Evolutionary conservation across 1,139 yeast species (phyloP), one percentile per base, ranked within the genome.

Genomic region (Magnusiomyces clavatus): DNA sequence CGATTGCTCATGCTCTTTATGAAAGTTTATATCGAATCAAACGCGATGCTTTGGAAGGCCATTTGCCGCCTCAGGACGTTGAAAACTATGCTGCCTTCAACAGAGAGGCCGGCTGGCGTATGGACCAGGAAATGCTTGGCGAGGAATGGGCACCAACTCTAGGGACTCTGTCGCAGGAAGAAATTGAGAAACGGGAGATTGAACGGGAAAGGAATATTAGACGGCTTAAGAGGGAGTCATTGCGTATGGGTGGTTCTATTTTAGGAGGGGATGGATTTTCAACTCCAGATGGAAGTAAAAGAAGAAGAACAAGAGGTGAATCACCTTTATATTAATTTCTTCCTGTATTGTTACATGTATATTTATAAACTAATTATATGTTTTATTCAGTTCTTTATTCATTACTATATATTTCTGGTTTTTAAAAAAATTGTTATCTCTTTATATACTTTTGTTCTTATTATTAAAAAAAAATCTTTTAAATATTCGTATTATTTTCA

Each of bases 121-220:
- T 80, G 50, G 87, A 83, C 57, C 75, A 74, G 36, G 82, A 77
- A 54, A 70, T 74, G 56, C 67, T 78, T 43, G 87, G 88, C 45
- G 88, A 83, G 49, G 85, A 81, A 39, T 92, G 97, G 95, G 84
- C 86, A 51, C 98, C 99, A 12, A 77, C 82, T 39, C 84, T 92
- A 2, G 97, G 90, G 67, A 79, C 81, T 8, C 75, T 92, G 56
- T 82, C 95, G 1, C 92, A 88, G 48, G 90, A 92, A 77, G 98
- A 92, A 69, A 88, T 92, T 54, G 97, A 90, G 64, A 85, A 86
- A 69, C 78, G 97, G 57, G 97, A 92, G 65, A 88, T 90, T 59
- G 98, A 94, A 69, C 82, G 95, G 63, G 97, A 90, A 59, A 79
- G 98, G 68, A 88, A 86, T 64, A 77, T 88, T 56, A 80, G 98